Evolutionary conservation across 805 yeast species (phyloP).

Genomic region (Metschnikowia aberdeeniae): DNA sequence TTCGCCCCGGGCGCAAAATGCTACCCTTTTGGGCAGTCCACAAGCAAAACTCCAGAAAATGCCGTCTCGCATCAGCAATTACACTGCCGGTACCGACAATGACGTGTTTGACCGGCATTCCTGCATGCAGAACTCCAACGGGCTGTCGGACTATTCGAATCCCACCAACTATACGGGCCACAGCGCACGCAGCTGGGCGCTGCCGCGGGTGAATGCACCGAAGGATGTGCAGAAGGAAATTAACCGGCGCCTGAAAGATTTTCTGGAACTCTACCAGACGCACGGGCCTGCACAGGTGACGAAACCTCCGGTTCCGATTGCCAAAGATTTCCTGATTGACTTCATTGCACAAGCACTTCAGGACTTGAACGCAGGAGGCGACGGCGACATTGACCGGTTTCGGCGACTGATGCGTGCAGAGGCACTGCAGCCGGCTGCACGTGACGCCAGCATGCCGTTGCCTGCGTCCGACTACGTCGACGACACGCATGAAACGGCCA

Average conservation of each 20-base stretch:
- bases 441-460: background rate
- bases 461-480: slow-evolving; percentile 31
- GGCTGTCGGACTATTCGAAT: slow-evolving; percentile 32
- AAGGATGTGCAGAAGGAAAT: slow-evolving; percentile 36
- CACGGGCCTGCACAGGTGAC: slow-evolving; percentile 25
- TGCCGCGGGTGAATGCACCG: slow-evolving; percentile 37
- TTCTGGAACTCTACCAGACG: slow-evolving; percentile 8
- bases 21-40: background rate
- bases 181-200: slow-evolving; percentile 39
- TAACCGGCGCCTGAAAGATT: slow-evolving; percentile 24
- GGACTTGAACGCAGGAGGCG: slow-evolving; percentile 42
- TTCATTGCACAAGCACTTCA: slow-evolving; percentile 44
- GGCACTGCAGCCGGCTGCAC: background rate
- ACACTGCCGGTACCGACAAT: slow-evolving; percentile 13
- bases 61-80: slow-evolving; percentile 16
- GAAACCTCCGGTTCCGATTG: slow-evolving; percentile 27
- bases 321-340: slow-evolving; percentile 43
- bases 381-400: slow-evolving; percentile 40
- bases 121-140: slow-evolving; percentile 10
- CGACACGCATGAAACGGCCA: slow-evolving; percentile 36
- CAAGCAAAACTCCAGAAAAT: slow-evolving; percentile 8
- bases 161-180: slow-evolving; percentile 31
- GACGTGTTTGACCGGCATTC: slow-evolving; percentile 14
- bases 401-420: slow-evolving; percentile 33
- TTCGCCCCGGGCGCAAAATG: background rate